Base-by-base conservation (phyloP, 805 yeast species). In the Komagataella phaffii region DNA sequence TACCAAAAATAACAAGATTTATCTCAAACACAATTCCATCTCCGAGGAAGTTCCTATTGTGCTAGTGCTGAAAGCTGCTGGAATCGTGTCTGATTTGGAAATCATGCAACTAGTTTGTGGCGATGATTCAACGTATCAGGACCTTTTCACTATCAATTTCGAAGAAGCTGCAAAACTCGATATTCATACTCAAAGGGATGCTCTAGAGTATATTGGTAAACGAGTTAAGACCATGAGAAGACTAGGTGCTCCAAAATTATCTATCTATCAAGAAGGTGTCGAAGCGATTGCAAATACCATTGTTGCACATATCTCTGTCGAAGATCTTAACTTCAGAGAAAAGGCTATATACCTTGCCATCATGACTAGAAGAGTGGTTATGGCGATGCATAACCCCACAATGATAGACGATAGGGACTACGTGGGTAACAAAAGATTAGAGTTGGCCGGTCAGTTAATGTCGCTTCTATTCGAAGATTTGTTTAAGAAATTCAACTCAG, bases 351-450 rank as follows among this genome's bases (percentile, higher is more conserved):
- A 93, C 64, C 81, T 93, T 58, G 96, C 97, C 1, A 81, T 88
- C 68, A 93, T 93, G 99, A 86, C 99, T 1, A 80, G 99, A 64
- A 79, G 98, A 62, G 98, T 91, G 2, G 77, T 93, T 19, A 88
- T 88, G 95, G 88, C 99, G 3, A 88, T 93, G 83, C 83, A 87
- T 56, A 86, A 93, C 61, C 95, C 97, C 6, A 81, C 82, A 58
- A 83, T 88, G 83, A 96, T 93, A n/a, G 99, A 93, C 62, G 99
- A 93, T 68, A 81, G 98, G 68, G 99, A 93, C 71, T 93, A 93
- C 63, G 98, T 93, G 47, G 99, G 99, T 73, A 91, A 91, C 70
- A 93, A 93, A 67, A 85, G 99, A 69, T 74, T 93, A 57, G 99
- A 93, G 70, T 73, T 93, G 63, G 99, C 99, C 0, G 99, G 99